Conservation (phyloP, 2,329 filamentous ascomycete genomes). For the Colletotrichum sp. region DNA sequence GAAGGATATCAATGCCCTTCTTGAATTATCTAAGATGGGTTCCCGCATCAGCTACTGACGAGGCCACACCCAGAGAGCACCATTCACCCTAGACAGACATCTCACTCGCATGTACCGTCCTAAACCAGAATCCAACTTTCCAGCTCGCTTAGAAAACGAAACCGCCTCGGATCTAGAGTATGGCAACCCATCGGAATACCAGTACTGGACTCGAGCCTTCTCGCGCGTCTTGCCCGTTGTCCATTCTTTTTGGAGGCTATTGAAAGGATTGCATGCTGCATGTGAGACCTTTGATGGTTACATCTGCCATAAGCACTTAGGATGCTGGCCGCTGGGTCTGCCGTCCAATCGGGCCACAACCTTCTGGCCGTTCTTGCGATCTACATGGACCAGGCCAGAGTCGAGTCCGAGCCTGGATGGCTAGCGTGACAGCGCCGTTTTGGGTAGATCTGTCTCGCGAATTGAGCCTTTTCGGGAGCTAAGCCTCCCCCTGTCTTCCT, state of each 20-base stretch:
- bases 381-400: background rate
- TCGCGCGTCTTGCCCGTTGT: background rate
- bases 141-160: background rate
- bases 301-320: slow-evolving; percentile 21
- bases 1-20: background rate
- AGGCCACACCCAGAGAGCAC: background rate
- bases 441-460: background rate
- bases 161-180: background rate
- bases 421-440: background rate
- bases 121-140: background rate
- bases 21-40: too few relatives aligned
- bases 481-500: background rate
- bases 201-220: background rate
- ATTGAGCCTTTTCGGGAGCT: background rate
- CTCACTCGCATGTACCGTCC: background rate
- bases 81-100: background rate
- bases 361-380: background rate
- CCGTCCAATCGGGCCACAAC: background rate
- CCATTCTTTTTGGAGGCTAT: background rate
- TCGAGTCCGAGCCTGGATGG: background rate
- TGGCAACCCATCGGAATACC: background rate
- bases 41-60: background rate
- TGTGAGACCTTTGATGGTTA: slow-evolving; percentile 9
- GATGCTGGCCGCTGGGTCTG: background rate
- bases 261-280: slow-evolving; percentile 5